Conservation (phyloP, 129 eudicot genomes). For the Ambrosia artemisiifolia region DNA sequence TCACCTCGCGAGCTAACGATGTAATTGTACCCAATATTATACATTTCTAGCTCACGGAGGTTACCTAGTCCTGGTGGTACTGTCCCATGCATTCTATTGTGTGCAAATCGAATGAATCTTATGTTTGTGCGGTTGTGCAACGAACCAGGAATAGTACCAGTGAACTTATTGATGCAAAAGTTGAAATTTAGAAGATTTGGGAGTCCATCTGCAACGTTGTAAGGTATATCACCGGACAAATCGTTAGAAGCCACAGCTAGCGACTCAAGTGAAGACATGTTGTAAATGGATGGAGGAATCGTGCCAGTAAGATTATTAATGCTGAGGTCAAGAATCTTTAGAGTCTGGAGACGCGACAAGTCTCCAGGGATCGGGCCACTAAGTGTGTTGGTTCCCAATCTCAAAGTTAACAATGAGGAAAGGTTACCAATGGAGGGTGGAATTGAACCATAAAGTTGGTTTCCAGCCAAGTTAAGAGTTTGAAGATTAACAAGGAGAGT, state of each 20-base stretch:
- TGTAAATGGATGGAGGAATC: slow-evolving; percentile 62
- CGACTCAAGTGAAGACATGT: slow-evolving; percentile 56
- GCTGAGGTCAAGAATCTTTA: slow-evolving; percentile 58
- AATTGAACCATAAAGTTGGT: slow-evolving; percentile 47
- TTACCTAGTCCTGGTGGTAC: slow-evolving; percentile 68
- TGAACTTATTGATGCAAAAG: slow-evolving; percentile 64
- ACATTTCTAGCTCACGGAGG: slow-evolving; percentile 55
- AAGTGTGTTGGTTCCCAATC: slow-evolving; percentile 54
- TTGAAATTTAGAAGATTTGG: slow-evolving; percentile 59
- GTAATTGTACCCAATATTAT: slow-evolving; percentile 57
- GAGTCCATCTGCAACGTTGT: slow-evolving; percentile 44
- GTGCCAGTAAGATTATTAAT: slow-evolving; percentile 55
- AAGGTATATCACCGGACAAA: slow-evolving; percentile 57
- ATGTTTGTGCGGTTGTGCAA: slow-evolving; percentile 67
- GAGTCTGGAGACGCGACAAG: slow-evolving; percentile 35
- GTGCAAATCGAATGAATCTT: slow-evolving; percentile 47
- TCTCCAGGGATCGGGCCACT: slow-evolving; percentile 47
- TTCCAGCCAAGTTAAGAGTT: slow-evolving; percentile 52
- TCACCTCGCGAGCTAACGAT: slow-evolving; percentile 37
- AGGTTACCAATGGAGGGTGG: slow-evolving; percentile 59
- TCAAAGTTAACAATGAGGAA: slow-evolving; percentile 43
- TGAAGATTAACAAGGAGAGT: slow-evolving; percentile 42
- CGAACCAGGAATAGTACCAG: slow-evolving; percentile 68
- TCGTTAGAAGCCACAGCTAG: slow-evolving; percentile 59
- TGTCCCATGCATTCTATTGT: slow-evolving; percentile 50